These are phyloP conservation scores for Marsdenia floribunda DNA, from an alignment of 257 asterid species.

Conservation along the genomic window DNA sequence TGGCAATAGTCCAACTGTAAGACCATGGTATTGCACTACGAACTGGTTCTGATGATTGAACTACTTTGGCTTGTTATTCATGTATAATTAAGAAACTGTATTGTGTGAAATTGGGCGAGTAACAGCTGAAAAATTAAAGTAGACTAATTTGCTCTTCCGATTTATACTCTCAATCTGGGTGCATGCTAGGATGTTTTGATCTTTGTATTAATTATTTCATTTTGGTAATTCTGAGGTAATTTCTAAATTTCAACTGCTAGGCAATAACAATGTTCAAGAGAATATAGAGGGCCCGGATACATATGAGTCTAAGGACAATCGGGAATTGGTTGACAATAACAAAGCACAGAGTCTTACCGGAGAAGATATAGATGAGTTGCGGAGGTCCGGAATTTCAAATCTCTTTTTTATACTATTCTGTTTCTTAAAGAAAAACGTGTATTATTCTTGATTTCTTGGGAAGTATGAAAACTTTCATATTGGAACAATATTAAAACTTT, in stretches of 20 bases:
- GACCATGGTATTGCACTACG: neutral
- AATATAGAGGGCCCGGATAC: constrained; percentile 28
- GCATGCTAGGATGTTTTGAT: neutral
- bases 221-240: constrained; percentile 17
- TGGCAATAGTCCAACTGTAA: neutral
- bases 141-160: neutral
- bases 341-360: constrained; percentile 82
- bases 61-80: neutral
- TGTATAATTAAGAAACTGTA: neutral
- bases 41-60: neutral
- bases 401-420: neutral
- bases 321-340: constrained; percentile 78
- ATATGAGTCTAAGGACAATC: constrained; percentile 72
- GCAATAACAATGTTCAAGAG: constrained; percentile 36
- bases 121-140: neutral
- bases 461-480: neutral
- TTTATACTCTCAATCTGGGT: neutral
- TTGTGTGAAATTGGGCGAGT: neutral
- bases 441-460: neutral
- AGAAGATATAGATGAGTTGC: constrained; percentile 76
- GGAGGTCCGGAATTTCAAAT: constrained; percentile 42
- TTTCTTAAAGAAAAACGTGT: neutral
- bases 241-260: constrained; percentile 31
- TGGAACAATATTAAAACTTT: too few species aligned
- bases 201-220: neutral